Percentiles rank a stretch among this genome's conserved stretches.
phyloP scores from a whole-genome alignment of 2,329 filamentous ascomycete genomes.

The Massarina eburnea region DNA sequence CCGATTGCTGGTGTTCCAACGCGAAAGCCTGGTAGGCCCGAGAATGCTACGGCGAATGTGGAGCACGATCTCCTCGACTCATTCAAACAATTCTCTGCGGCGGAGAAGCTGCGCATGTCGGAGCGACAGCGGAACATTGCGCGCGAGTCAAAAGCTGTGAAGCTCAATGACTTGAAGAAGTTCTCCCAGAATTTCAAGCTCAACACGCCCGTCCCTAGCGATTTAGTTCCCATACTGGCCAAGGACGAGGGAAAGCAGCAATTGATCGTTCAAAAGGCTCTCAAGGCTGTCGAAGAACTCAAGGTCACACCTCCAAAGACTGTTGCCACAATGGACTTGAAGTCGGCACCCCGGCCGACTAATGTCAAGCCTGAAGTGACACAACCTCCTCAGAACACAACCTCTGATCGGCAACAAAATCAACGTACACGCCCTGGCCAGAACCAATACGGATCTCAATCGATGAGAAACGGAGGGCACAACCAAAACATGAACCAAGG shows the following conservation, averaged over 20 bases:
- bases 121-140: constrained; percentile 58
- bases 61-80: constrained; percentile 63
- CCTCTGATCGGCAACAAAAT: constrained; percentile 50
- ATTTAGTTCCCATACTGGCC: constrained; percentile 91
- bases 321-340: constrained; percentile 37
- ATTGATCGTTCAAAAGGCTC: constrained; percentile 86
- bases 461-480: constrained; percentile 42
- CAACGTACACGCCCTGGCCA: constrained; percentile 47
- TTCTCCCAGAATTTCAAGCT: constrained; percentile 95
- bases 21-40: constrained; percentile 44
- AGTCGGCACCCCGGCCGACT: constrained; percentile 34
- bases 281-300: constrained; percentile 67
- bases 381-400: constrained; percentile 30
- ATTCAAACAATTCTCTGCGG: constrained; percentile 65
- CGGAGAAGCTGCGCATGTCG: constrained; percentile 62
- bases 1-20: constrained; percentile 26
- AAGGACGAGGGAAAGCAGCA: constrained; percentile 96
- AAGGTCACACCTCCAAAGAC: constrained; percentile 42
- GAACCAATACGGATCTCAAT: constrained; percentile 47
- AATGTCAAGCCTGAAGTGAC: constrained; percentile 39
- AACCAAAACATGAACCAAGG: constrained; percentile 46
- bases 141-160: constrained; percentile 80
- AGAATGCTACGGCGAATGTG: constrained; percentile 62
- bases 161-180: constrained; percentile 91
- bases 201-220: constrained; percentile 84